Conservation (phyloP, 2,329 filamentous ascomycete genomes). For the Pestalotiopsis sp. region DNA sequence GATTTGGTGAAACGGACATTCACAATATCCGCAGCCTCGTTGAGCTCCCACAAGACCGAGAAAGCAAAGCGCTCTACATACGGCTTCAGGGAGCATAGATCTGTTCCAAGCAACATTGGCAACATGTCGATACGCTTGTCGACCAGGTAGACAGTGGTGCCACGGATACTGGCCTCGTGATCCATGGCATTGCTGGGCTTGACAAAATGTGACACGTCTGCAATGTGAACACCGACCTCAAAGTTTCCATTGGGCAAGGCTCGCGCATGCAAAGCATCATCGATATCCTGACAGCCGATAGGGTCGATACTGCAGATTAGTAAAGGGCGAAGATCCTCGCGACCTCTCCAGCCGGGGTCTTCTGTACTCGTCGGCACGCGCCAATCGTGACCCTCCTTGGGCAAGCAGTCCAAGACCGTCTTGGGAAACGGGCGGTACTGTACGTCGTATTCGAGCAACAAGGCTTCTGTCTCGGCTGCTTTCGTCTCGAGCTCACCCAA, state of each 20-base stretch:
- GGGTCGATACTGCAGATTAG: constrained; percentile 98
- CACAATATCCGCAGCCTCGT: constrained; percentile 80
- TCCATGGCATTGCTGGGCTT: constrained; percentile 98
- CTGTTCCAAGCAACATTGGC: constrained; percentile 91
- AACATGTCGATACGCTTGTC: constrained; percentile 99
- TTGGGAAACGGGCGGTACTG: constrained; percentile 98
- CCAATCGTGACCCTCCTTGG: constrained; percentile 90
- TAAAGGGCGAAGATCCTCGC: constrained; percentile 80
- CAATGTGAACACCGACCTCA: constrained; percentile 97
- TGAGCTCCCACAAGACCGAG: constrained; percentile 86
- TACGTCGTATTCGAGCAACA: constrained; percentile 93
- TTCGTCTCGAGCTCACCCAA: constrained; percentile 94
- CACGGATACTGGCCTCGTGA: constrained; percentile 86
- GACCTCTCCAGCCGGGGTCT: constrained; percentile 83
- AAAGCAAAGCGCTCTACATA: constrained; percentile 95
- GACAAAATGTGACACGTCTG: constrained; percentile 98
- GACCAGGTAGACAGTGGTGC: constrained; percentile 95
- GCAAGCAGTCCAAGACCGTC: constrained; percentile 90
- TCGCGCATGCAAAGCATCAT: constrained; percentile 90
- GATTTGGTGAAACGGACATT: constrained; percentile 92
- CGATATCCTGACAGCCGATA: constrained; percentile 94
- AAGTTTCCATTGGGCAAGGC: constrained; percentile 87
- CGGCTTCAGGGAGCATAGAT: constrained; percentile 93
- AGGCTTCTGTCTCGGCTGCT: constrained; percentile 93
- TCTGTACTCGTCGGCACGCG: constrained; percentile 78